Percentiles rank a stretch among this genome's conserved stretches.
Evolutionary conservation across 345 rosid genomes (phyloP).

Genomic region (Excoecaria agallocha): DNA sequence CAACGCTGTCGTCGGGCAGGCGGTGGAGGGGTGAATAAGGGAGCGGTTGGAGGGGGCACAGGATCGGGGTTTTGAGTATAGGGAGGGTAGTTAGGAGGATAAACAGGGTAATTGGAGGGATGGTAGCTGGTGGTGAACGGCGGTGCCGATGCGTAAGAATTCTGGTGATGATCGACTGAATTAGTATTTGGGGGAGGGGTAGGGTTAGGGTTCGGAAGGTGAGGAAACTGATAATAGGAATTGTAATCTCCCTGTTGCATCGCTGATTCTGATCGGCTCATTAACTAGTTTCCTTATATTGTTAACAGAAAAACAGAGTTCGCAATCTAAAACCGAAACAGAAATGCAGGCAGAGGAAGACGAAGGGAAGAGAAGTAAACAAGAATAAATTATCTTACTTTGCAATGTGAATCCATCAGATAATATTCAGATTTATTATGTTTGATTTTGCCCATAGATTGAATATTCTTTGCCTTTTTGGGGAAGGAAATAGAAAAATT

Average conservation of each 20-base stretch:
- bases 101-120: conserved; percentile 51
- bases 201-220: conserved; percentile 38
- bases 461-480: no score
- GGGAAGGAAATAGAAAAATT: no score
- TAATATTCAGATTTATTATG: no score
- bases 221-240: conserved; percentile 54
- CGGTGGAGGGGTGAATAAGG: conserved; percentile 50
- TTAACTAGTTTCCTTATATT: no score
- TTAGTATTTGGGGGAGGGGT: conserved; percentile 28
- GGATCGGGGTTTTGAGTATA: conserved; percentile 59
- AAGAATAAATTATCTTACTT: no score
- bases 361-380: no score
- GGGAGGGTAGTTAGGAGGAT: conserved; percentile 47
- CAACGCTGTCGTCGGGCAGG: conserved; percentile 21
- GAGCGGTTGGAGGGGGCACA: conserved; percentile 57
- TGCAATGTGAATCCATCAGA: no score
- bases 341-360: no score
- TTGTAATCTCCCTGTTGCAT: conserved; percentile 70
- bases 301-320: no score
- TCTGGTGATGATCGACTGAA: conserved; percentile 42
- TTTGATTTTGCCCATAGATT: no score
- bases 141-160: conserved; percentile 79
- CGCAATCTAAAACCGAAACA: no score
- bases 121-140: conserved; percentile 56
- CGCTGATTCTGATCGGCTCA: no score